These are phyloP conservation scores for Leccinum variicolor DNA, from an alignment of 768 basidiomycete genomes.

Conservation along the genomic window DNA sequence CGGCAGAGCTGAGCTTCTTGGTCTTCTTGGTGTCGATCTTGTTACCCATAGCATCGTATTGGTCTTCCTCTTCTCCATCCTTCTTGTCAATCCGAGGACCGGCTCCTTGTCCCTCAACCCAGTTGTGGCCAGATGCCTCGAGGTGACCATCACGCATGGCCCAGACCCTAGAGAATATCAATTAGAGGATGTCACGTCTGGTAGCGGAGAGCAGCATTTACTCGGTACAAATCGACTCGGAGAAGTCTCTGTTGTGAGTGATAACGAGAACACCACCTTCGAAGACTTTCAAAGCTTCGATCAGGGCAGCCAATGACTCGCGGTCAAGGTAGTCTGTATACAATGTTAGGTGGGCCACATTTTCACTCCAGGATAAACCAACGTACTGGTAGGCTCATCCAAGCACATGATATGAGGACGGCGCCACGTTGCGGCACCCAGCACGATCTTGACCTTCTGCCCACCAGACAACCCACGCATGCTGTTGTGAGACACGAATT, in stretches of 20 bases:
- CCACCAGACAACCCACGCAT: slow-evolving; percentile 99
- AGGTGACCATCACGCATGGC: slow-evolving; percentile 97
- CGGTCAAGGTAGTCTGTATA: slow-evolving; percentile 92
- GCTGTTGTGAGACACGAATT: slow-evolving; percentile 98
- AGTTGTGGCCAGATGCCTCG: slow-evolving; percentile 97
- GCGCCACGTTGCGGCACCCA: slow-evolving; percentile 98
- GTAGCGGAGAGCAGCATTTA: slow-evolving; percentile 17
- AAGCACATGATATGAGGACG: slow-evolving; percentile 96
- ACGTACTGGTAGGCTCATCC: slow-evolving; percentile 91
- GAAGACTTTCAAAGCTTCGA: slow-evolving; percentile 95
- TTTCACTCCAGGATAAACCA: background rate
- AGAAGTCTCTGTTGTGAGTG: slow-evolving; percentile 98
- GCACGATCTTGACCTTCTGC: slow-evolving; percentile 99
- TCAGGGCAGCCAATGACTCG: slow-evolving; percentile 98
- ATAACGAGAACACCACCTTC: slow-evolving; percentile 98
- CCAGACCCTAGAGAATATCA: slow-evolving; percentile 63
- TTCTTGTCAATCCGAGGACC: slow-evolving; percentile 94
- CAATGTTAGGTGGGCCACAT: background rate
- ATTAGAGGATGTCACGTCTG: background rate
- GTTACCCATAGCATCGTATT: slow-evolving; percentile 98
- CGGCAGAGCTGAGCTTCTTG: slow-evolving; percentile 82
- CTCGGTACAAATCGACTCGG: slow-evolving; percentile 95
- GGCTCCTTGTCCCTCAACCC: slow-evolving; percentile 98
- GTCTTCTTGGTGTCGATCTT: slow-evolving; percentile 82
- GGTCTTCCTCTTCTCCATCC: slow-evolving; percentile 84